Base-by-base conservation (phyloP, 148 eudicot genomes). In the Bassia scoparia region DNA sequence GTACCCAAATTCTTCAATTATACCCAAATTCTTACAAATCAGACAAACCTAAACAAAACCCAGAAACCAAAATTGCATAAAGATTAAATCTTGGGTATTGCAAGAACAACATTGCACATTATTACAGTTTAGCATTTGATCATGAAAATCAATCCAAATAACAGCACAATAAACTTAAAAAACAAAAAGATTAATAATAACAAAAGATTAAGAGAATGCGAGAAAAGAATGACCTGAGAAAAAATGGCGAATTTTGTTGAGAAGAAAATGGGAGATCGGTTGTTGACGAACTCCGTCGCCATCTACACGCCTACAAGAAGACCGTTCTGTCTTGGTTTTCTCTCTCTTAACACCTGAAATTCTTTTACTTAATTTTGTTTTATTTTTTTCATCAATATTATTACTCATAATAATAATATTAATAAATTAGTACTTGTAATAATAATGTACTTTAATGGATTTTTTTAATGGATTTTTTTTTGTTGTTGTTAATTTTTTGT, bases 251-350 rank as follows among this genome's bases (percentile, higher is more conserved):
- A 27, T 12, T 41, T 34, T 78, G 59, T 29, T 78, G 74, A 35
- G 55, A 81, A 72, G 41, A 74, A 69, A 52, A 60, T 21, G 66
- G 76, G 63, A 79, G 80, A 79, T 82, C 70, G 77, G 76, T 72
- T 61, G 76, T 72, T 61, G 80, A 71, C 71, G 77, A 81, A 67
- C 81, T 77, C 80, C 80, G 81, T 81, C 83, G 83, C 89, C 89
- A 83, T 83, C 76, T 64, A 75, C 81, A 50, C 81, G 49, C 72
- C 72, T 43, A 74, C 38, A 44, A 50, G 29, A 71, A 74, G 29
- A 74, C 77, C 74, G 64, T 76, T 66, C 74, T 54, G 46, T 68
- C 41, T 72, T 76, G 35, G 63, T 48, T 33, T 13, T 62, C 46
- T 72, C 59, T 73, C 54, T 67, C 46, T 68, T 76, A 60, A 0